These are phyloP conservation scores for Puccinia horiana DNA, from an alignment of 1,284 basidiomycete species.

Conservation along the genomic window DNA sequence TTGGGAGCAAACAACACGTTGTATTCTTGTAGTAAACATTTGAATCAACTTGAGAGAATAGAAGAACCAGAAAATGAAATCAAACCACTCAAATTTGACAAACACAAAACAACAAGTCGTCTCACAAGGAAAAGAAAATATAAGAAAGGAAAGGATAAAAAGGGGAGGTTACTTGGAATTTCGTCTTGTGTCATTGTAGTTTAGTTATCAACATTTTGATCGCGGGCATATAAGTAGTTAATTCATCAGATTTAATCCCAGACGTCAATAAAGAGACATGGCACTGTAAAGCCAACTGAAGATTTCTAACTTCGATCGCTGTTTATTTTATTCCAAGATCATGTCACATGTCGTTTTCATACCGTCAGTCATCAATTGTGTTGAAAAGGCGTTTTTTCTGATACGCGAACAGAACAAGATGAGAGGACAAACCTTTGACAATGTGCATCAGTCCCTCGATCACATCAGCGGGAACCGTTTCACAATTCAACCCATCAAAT, in stretches of 20 bases:
- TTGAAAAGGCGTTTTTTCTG: neutral
- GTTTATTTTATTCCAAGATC: neutral
- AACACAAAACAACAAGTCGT: neutral
- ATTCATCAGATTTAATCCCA: slow-evolving; percentile 50
- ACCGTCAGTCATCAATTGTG: neutral
- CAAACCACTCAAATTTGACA: neutral
- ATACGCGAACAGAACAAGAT: neutral
- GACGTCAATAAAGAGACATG: slow-evolving; percentile 53
- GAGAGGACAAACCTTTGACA: slow-evolving; percentile 53
- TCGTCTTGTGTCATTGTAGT: slow-evolving; percentile 24
- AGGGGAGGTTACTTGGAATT: neutral
- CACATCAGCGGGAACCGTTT: slow-evolving; percentile 65
- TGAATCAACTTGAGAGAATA: neutral
- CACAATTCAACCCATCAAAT: slow-evolving; percentile 89
- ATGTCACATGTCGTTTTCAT: no score
- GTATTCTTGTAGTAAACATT: neutral
- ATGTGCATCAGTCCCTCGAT: slow-evolving; percentile 57
- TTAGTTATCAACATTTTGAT: slow-evolving; percentile 53
- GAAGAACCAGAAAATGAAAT: neutral
- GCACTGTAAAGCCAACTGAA: slow-evolving; percentile 52
- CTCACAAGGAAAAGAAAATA: neutral
- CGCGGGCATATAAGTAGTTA: slow-evolving; percentile 54
- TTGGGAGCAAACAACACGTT: neutral
- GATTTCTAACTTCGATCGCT: slow-evolving; percentile 54
- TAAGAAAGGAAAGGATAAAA: neutral